Evolutionary conservation across 2,329 filamentous ascomycete species (phyloP).

Genomic region (Furcasterigmium sp.): DNA sequence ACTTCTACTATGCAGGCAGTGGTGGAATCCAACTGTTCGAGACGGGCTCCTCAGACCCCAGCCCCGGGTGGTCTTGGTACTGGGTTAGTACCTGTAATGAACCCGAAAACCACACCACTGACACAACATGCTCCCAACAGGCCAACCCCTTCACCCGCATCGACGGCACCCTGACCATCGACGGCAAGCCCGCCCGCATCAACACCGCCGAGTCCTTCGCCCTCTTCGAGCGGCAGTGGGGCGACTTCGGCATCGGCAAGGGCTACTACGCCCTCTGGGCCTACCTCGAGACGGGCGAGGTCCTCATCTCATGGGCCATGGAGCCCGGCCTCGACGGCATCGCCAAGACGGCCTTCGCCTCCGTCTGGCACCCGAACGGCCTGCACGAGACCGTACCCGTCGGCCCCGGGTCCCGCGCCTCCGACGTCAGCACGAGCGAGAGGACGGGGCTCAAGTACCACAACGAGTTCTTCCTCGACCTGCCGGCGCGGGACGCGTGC

Average conservation of each 20-base stretch:
- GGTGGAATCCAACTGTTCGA: not conserved
- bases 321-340: not conserved
- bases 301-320: not conserved
- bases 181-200: not conserved
- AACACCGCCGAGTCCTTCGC: not conserved
- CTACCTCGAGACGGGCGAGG: not conserved
- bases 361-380: not conserved
- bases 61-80: not conserved
- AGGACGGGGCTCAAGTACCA: not conserved
- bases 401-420: not conserved
- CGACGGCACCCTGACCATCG: not conserved
- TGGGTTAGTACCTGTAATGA: not conserved
- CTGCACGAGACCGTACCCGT: not conserved
- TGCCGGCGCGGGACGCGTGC: not conserved
- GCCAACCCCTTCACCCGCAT: not conserved
- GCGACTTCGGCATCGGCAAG: not conserved
- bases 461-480: not conserved
- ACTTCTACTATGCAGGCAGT: not conserved
- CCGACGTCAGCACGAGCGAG: not conserved
- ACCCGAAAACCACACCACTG: not conserved
- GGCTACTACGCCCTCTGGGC: not conserved
- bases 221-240: not conserved
- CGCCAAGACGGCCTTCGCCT: not conserved
- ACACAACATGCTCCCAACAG: not conserved
- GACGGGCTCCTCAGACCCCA: too few species aligned